These are phyloP conservation scores for Rhodotorula sp. DNA, from an alignment of 1,284 basidiomycete species.

Conservation along the genomic window DNA sequence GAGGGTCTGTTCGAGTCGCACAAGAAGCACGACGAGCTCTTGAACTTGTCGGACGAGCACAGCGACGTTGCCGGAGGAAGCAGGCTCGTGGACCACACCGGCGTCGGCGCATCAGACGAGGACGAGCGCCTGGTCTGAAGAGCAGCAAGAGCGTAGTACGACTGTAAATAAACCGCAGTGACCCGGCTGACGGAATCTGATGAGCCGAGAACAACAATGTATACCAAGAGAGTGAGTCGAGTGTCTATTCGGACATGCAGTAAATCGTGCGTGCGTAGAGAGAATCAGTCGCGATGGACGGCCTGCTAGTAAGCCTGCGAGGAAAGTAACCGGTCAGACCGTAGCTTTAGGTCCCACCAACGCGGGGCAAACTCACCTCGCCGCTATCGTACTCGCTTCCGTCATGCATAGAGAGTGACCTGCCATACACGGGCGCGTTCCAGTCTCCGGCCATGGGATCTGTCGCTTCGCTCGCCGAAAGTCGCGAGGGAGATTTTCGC, in stretches of 20 bases:
- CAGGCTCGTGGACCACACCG: neutral
- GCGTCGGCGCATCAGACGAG: neutral
- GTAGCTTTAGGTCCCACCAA: no score
- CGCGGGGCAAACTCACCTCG: constrained; percentile 1
- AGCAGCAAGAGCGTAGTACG: neutral
- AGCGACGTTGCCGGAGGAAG: constrained; percentile 4
- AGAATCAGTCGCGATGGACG: no score
- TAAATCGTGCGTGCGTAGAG: no score
- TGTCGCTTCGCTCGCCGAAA: constrained; percentile 1
- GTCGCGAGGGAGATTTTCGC: neutral
- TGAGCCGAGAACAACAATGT: neutral
- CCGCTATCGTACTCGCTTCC: constrained; percentile 30
- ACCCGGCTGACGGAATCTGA: neutral
- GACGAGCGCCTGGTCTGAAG: neutral
- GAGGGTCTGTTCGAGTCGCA: constrained; percentile 34
- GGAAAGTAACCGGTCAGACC: no score
- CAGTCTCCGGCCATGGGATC: constrained; percentile 41
- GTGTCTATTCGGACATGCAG: no score
- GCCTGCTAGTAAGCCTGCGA: neutral
- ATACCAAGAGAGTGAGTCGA: no score
- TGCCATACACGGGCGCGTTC: constrained; percentile 23
- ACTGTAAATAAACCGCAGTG: no score
- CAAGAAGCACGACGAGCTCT: constrained; percentile 24
- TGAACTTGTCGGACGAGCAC: constrained; percentile 22
- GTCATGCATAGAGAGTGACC: constrained; percentile 21